Percentiles rank a stretch among this genome's conserved stretches.
Conservation (phyloP, 2,329 filamentous ascomycete species). For the Aspergillus texensis region DNA sequence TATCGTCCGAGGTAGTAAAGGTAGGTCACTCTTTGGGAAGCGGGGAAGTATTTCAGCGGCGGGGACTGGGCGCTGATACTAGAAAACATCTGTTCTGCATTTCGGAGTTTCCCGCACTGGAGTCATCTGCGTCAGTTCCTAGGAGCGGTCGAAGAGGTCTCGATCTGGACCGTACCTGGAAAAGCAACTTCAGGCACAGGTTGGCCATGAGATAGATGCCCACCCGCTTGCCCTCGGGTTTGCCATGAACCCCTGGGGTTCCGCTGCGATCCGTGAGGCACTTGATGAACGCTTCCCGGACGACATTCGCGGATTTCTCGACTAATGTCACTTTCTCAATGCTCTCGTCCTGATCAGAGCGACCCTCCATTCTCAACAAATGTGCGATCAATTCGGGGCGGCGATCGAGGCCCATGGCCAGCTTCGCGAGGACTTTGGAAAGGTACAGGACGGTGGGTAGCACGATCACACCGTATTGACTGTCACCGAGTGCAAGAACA, state of each 20-base stretch:
- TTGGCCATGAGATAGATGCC: constrained; percentile 94
- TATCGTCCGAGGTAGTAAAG: constrained; percentile 94
- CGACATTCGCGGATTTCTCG: constrained; percentile 83
- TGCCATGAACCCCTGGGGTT: constrained; percentile 60
- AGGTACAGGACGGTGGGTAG: constrained; percentile 82
- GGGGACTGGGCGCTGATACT: constrained; percentile 85
- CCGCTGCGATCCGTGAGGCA: constrained; percentile 81
- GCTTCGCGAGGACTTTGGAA: constrained; percentile 75
- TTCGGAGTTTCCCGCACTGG: constrained; percentile 76
- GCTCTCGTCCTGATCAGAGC: constrained; percentile 58
- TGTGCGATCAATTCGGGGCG: constrained; percentile 74
- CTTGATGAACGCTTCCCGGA: constrained; percentile 87
- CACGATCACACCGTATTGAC: constrained; percentile 77
- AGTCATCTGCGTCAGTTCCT: neutral
- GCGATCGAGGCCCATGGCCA: constrained; percentile 83
- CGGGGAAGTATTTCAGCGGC: constrained; percentile 78
- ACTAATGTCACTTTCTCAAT: constrained; percentile 77
- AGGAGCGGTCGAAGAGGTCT: neutral
- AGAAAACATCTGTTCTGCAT: constrained; percentile 84
- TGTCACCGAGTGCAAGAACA: constrained; percentile 78
- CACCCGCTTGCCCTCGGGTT: constrained; percentile 79
- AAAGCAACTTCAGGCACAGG: constrained; percentile 82
- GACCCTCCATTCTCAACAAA: constrained; percentile 50
- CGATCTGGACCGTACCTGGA: constrained; percentile 60
- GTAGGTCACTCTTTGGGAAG: constrained; percentile 84